A percentile compares a stretch with the other conserved stretches of the same genome.
Evolutionary conservation across 2,329 filamentous ascomycete genomes (phyloP).

Genomic region (Cyphellophora attinorum): DNA sequence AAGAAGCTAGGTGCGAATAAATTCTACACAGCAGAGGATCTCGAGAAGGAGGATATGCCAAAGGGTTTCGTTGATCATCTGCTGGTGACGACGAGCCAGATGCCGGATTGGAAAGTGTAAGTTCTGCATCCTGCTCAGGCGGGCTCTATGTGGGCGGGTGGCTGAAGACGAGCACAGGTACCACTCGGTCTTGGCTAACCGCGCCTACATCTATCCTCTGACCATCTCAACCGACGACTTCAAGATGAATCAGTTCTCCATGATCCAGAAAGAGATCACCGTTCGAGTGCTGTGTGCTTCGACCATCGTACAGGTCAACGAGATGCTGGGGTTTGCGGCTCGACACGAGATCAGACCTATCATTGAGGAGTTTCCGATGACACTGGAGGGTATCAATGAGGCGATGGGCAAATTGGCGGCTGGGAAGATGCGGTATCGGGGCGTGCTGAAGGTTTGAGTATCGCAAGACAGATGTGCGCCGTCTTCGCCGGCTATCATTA

Average conservation of each 20-base stretch:
- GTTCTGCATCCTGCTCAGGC: conserved; percentile 5
- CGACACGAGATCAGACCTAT: conserved; percentile 55
- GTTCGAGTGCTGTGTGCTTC: conserved; percentile 40
- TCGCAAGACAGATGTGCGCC: too few species aligned
- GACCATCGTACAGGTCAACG: conserved; percentile 52
- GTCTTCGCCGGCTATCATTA: too few species aligned
- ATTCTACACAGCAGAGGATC: conserved; percentile 48
- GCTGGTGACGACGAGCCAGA: conserved; percentile 27
- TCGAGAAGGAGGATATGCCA: conserved; percentile 30
- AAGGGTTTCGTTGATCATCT: conserved; percentile 22
- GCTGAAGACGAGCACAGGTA: conserved; percentile 13
- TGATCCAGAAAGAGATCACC: conserved; percentile 23
- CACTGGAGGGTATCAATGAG: conserved; percentile 36
- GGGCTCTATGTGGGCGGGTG: not conserved
- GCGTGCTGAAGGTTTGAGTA: conserved; percentile 25
- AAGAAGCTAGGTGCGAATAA: conserved; percentile 50
- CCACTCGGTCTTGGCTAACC: conserved; percentile 21
- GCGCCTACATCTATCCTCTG: conserved; percentile 26
- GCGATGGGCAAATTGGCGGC: conserved; percentile 37
- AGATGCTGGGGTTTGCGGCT: conserved; percentile 56
- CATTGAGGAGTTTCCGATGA: conserved; percentile 55
- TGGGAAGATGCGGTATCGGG: conserved; percentile 41
- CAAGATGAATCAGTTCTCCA: conserved; percentile 4
- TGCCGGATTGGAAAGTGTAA: conserved; percentile 29
- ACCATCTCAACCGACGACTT: conserved; percentile 13